Base-by-base conservation (phyloP, 345 rosid genomes). In the Dimocarpus longan region DNA sequence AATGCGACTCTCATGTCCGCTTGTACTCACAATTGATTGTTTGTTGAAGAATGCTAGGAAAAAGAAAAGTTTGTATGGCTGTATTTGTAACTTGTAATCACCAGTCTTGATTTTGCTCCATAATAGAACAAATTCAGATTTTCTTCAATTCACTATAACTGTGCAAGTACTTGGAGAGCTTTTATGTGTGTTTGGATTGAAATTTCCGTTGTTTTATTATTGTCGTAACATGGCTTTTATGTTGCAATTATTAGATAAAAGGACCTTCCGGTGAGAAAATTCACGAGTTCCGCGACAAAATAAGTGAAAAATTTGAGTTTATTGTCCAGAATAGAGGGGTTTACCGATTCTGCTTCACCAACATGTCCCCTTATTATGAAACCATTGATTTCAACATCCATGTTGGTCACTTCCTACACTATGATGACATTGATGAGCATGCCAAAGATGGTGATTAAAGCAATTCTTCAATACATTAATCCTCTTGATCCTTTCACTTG, bases 281-380 rank as follows among this genome's bases (percentile, higher is more conserved):
- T 48, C 90, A 87, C 42, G 95, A 91, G 77, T 85, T 90, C 69
- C 90, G 87, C 50, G 86, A 89, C 78, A 90, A 89, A 84, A 86
- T 78, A 26, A 88, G 93, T n/a, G 90, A 85, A 39, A 93, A 84
- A 60, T 86, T 79, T 1, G 93, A 89, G 68, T 91, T 93, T 62
- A 86, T 84, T 67, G 90, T 89, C 59, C 92, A 72, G 48, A 80
- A 84, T 78, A 91, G 81, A 87, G 94, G 93, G 32, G 85, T 88
- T 50, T 89, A 91, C 82, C 85, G 83, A 8, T 91, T 93, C 44
- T 93, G 94, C 81, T 93, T 93, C 83, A 77, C 87, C 26, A 93
- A 90, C 86, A 89, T 77, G 84, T 91, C 97, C 63, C 95, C 95
- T 19, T 91, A 89, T 65, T 91, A 89, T 60, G 94, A 90, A 78